A percentile compares a stretch with the other conserved stretches of the same genome.
Evolutionary conservation across 805 yeast genomes (phyloP).

Genomic region (Saccharomycopsis vini): DNA sequence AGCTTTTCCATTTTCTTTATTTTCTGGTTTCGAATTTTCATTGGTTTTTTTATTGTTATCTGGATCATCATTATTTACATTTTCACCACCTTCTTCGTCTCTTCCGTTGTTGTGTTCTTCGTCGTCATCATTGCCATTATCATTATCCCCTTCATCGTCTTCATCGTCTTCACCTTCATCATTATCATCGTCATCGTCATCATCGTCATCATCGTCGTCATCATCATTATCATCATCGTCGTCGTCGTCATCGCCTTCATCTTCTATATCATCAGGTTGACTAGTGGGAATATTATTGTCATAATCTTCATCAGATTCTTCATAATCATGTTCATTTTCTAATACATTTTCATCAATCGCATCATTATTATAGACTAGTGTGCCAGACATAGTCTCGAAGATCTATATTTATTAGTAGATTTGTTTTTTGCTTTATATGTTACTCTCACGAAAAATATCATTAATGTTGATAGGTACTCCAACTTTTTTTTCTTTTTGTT

Average conservation of each 20-base stretch:
- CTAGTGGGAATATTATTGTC: conserved; percentile 27
- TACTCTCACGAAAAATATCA: no score
- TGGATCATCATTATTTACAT: conserved; percentile 10
- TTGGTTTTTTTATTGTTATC: conserved; percentile 11
- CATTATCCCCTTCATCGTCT: conserved; percentile 21
- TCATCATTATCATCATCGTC: conserved; percentile 12
- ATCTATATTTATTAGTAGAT: no score
- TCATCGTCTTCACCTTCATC: conserved; percentile 19
- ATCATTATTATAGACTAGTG: conserved; percentile 9
- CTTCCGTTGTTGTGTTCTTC: conserved; percentile 19
- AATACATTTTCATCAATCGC: conserved; percentile 18
- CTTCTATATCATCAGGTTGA: conserved; percentile 8
- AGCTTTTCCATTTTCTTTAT: conserved; percentile 28
- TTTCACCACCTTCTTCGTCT: conserved; percentile 22
- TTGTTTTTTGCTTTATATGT: no score
- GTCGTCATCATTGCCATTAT: conserved; percentile 21
- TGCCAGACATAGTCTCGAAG: conserved; percentile 1
- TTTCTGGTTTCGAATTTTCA: conserved; percentile 27
- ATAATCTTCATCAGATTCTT: conserved; percentile 47
- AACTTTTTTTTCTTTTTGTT: no score
- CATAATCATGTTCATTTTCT: conserved; percentile 38
- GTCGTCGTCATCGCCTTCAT: conserved; percentile 8
- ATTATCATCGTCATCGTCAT: conserved; percentile 20
- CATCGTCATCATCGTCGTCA: conserved; percentile 13
- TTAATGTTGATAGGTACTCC: no score